Evolutionary conservation across 331 rosid genomes (phyloP).

Genomic region (Dryas integrifolia): DNA sequence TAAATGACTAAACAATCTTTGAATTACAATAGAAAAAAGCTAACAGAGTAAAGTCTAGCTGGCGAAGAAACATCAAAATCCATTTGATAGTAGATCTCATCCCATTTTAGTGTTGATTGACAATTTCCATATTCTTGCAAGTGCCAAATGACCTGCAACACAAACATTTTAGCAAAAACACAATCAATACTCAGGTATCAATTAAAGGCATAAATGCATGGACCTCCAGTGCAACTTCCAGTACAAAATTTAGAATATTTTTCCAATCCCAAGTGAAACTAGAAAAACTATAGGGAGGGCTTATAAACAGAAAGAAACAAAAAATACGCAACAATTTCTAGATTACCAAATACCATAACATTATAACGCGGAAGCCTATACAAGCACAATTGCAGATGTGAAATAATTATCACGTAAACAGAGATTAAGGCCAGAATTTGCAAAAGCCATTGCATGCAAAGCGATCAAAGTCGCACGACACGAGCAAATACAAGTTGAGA

Average conservation of each 20-base stretch:
- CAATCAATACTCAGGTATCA: not conserved
- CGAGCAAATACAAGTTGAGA: not conserved
- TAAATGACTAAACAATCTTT: not conserved
- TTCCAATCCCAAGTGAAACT: too few species aligned
- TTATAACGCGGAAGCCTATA: too few species aligned
- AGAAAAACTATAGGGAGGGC: too few species aligned
- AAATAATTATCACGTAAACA: not conserved
- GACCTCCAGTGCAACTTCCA: not conserved
- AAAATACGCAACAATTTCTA: too few species aligned
- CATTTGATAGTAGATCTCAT: not conserved
- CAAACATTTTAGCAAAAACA: not conserved
- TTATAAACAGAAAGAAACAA: too few species aligned
- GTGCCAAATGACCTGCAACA: slow-evolving; percentile 7
- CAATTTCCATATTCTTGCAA: not conserved
- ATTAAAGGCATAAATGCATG: not conserved
- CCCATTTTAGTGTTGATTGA: not conserved
- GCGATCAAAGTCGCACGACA: not conserved
- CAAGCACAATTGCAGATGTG: not conserved
- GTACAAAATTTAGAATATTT: not conserved
- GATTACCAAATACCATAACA: too few species aligned
- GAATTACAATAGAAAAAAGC: not conserved
- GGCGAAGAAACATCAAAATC: not conserved
- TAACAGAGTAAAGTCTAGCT: not conserved
- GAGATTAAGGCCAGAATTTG: too few species aligned
- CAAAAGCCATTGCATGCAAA: not conserved